A percentile compares a stretch with the other conserved stretches of the same genome.
Conservation (phyloP, 805 yeast genomes). For the Novakomyces olei region DNA sequence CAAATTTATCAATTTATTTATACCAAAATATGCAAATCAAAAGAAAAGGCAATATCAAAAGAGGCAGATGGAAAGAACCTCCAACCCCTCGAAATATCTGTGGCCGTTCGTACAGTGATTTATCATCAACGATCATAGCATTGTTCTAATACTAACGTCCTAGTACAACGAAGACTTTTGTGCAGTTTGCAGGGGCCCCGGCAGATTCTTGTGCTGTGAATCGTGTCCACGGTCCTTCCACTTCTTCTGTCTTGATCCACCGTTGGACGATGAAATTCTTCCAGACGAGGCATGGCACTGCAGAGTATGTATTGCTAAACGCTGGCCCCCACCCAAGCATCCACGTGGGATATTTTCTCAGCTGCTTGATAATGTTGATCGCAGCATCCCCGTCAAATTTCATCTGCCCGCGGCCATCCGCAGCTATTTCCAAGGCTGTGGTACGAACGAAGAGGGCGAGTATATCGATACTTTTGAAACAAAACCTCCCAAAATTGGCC, state of each 20-base stretch:
- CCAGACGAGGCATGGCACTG: slow-evolving; percentile 90
- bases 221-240: slow-evolving; percentile 83
- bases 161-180: slow-evolving; percentile 83
- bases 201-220: slow-evolving; percentile 82
- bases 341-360: slow-evolving; percentile 27
- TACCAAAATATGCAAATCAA: too few relatives aligned
- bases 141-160: too few relatives aligned
- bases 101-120: too few relatives aligned
- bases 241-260: slow-evolving; percentile 78
- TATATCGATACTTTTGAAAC: slow-evolving; percentile 27
- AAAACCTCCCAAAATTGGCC: slow-evolving; percentile 12
- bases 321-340: slow-evolving; percentile 17
- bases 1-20: too few relatives aligned
- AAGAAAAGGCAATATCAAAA: too few relatives aligned
- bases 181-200: slow-evolving; percentile 72
- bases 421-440: slow-evolving; percentile 25
- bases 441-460: slow-evolving; percentile 52
- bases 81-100: too few relatives aligned
- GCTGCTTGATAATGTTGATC: slow-evolving; percentile 34
- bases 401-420: slow-evolving; percentile 45
- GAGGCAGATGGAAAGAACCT: too few relatives aligned
- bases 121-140: too few relatives aligned
- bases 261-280: slow-evolving; percentile 43
- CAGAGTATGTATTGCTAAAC: slow-evolving; percentile 13
- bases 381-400: slow-evolving; percentile 43